These are phyloP conservation scores for Penicillium steckii DNA, from an alignment of 495 filamentous ascomycete species.

Conservation along the genomic window DNA sequence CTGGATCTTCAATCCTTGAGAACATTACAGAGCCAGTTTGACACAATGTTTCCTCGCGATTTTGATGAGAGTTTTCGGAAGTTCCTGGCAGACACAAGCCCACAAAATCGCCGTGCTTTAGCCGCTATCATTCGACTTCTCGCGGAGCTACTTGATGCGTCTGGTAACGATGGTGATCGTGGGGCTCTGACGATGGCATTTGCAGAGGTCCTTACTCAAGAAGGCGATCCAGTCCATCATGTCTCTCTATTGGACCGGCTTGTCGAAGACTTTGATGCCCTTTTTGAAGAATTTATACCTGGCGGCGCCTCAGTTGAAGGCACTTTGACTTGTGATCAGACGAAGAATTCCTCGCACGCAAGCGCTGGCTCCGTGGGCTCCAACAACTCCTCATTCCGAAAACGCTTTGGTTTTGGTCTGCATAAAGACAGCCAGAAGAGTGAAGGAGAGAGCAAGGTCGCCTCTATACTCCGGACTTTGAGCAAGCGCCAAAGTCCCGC, in stretches of 20 bases:
- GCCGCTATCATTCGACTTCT: constrained; percentile 81
- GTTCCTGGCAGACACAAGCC: constrained; percentile 75
- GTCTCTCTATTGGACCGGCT: constrained; percentile 89
- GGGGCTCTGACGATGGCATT: constrained; percentile 89
- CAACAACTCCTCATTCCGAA: constrained; percentile 81
- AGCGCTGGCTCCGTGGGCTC: constrained; percentile 60
- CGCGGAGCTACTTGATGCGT: constrained; percentile 88
- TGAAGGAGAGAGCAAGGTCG: constrained; percentile 63
- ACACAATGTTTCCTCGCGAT: constrained; percentile 68
- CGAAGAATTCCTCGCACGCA: constrained; percentile 39
- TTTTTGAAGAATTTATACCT: constrained; percentile 72
- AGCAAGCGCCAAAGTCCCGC: constrained; percentile 74
- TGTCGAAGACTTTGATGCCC: constrained; percentile 84
- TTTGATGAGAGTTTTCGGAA: constrained; percentile 85
- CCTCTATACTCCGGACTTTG: constrained; percentile 82
- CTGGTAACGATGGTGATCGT: constrained; percentile 88
- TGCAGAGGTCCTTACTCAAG: constrained; percentile 78
- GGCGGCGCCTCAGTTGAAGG: constrained; percentile 42
- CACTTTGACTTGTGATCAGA: constrained; percentile 45
- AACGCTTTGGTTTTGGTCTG: constrained; percentile 76
- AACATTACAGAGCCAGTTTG: constrained; percentile 70
- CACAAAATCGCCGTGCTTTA: constrained; percentile 89
- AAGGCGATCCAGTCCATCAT: constrained; percentile 76
- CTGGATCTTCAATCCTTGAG: constrained; percentile 63
- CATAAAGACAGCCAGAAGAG: constrained; percentile 72